These are phyloP conservation scores for Vitellaria paradoxa DNA, from an alignment of 179 eudicot species.

Conservation along the genomic window DNA sequence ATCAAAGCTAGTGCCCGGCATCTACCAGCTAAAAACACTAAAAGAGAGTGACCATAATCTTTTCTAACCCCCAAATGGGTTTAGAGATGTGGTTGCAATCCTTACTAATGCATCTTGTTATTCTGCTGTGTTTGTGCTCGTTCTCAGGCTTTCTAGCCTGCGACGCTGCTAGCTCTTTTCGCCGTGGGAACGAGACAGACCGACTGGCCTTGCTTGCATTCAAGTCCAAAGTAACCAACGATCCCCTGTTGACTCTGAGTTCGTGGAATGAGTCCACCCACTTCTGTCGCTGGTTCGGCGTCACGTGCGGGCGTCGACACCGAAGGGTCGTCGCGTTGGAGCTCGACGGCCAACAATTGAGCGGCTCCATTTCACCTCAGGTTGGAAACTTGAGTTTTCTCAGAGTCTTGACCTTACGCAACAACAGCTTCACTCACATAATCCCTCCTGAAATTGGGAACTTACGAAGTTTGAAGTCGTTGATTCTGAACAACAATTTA, in stretches of 20 bases:
- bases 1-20: too few relatives aligned
- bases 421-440: slow-evolving; percentile 9
- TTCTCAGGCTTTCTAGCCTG: too few relatives aligned
- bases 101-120: too few relatives aligned
- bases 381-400: slow-evolving; percentile 23
- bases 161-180: too few relatives aligned
- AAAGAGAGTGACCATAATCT: too few relatives aligned
- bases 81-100: too few relatives aligned
- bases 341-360: not conserved
- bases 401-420: not conserved
- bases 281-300: slow-evolving; percentile 19
- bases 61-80: too few relatives aligned
- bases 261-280: slow-evolving; percentile 17
- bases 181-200: not conserved
- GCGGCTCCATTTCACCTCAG: slow-evolving; percentile 18
- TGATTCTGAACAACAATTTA: not conserved
- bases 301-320: slow-evolving; percentile 10
- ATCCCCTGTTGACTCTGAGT: slow-evolving; percentile 1
- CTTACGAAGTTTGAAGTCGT: not conserved
- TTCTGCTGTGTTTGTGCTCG: too few relatives aligned
- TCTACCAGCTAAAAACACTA: too few relatives aligned
- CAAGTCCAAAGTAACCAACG: slow-evolving; percentile 4
- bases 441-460: slow-evolving; percentile 19
- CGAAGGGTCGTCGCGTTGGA: not conserved
- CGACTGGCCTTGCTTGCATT: not conserved